These are phyloP conservation scores for Crepidotus variabilis DNA, from an alignment of 768 basidiomycete species.

Conservation along the genomic window DNA sequence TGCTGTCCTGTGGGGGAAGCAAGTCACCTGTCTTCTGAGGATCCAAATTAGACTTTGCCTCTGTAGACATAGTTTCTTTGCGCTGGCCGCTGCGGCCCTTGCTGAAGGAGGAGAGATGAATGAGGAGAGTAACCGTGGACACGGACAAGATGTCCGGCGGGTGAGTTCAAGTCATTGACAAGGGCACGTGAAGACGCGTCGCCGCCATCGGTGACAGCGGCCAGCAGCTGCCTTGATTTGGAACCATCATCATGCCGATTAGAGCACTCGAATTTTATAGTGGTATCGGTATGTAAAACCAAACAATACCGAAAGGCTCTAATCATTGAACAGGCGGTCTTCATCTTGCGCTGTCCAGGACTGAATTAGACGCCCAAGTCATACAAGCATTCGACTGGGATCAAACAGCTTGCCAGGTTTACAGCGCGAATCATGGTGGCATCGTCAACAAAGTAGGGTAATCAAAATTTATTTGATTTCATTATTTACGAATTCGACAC, in stretches of 20 bases:
- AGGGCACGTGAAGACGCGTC: conserved; percentile 19
- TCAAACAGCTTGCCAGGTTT: conserved; percentile 67
- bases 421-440: conserved; percentile 55
- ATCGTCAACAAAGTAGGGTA: conserved; percentile 36
- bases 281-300: conserved; percentile 62
- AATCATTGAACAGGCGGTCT: conserved; percentile 53
- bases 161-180: not conserved
- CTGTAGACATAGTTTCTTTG: not conserved
- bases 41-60: not conserved
- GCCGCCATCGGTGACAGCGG: no score
- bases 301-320: not conserved
- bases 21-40: not conserved
- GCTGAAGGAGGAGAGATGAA: not conserved
- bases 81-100: not conserved
- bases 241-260: conserved; percentile 19
- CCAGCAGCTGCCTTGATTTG: conserved; percentile 1
- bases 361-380: conserved; percentile 41
- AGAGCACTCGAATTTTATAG: conserved; percentile 68
- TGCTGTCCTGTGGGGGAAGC: not conserved
- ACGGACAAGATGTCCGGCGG: not conserved
- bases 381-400: conserved; percentile 84
- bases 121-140: not conserved
- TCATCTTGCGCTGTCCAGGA: conserved; percentile 60
- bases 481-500: no score
- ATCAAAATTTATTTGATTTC: no score